These are phyloP conservation scores for Lasiosphaeris hirsuta DNA, from an alignment of 495 filamentous ascomycete species.

Conservation along the genomic window DNA sequence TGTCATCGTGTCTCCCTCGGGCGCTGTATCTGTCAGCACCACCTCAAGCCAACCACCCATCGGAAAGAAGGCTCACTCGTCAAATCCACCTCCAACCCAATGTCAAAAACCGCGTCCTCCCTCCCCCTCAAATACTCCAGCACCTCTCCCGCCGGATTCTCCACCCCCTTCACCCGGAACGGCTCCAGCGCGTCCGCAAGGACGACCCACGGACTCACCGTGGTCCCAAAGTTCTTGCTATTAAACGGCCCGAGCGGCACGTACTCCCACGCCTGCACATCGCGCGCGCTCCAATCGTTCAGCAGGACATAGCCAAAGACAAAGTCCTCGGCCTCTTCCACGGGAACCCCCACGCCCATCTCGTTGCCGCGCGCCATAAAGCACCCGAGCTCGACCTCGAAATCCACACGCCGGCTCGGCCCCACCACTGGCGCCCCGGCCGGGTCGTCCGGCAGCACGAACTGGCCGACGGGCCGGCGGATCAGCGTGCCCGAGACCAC, in stretches of 20 bases:
- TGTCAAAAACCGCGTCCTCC: conserved; percentile 65
- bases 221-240: conserved; percentile 90
- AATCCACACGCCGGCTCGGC: conserved; percentile 67
- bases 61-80: conserved; percentile 55
- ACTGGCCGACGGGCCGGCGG: conserved; percentile 77
- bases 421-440: conserved; percentile 57
- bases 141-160: conserved; percentile 56
- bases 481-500: conserved; percentile 74
- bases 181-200: conserved; percentile 78
- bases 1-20: conserved; percentile 60
- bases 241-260: conserved; percentile 84
- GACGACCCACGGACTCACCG: conserved; percentile 86
- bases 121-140: conserved; percentile 65
- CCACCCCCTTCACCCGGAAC: conserved; percentile 50
- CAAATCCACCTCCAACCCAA: conserved; percentile 70
- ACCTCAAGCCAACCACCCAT: not conserved
- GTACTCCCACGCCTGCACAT: conserved; percentile 91
- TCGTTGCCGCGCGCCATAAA: conserved; percentile 69
- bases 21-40: conserved; percentile 34
- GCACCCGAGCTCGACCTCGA: conserved; percentile 84
- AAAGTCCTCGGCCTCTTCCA: conserved; percentile 64
- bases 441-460: conserved; percentile 65
- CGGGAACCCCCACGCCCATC: conserved; percentile 59
- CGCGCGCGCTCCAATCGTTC: conserved; percentile 93
- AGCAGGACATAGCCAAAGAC: conserved; percentile 87